phyloP scores from a whole-genome alignment of 495 filamentous ascomycete species.

The Penicillium samsonianum region DNA sequence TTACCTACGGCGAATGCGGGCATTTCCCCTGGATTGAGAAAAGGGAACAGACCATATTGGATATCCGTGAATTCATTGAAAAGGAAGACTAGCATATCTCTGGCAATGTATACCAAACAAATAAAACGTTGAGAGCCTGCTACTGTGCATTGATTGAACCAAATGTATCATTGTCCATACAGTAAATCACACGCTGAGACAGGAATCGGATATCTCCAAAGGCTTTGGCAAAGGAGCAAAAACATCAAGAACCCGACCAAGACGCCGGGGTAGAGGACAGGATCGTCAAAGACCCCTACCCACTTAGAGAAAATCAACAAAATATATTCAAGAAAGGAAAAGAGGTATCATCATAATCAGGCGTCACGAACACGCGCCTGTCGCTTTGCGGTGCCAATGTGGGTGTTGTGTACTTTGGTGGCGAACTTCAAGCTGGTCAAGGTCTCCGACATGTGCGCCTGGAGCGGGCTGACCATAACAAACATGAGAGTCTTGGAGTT shows the following conservation, averaged over 20 bases:
- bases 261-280: constrained; percentile 38
- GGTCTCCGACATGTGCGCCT: constrained; percentile 89
- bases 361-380: constrained; percentile 62
- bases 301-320: constrained; percentile 13
- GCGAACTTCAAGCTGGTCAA: constrained; percentile 96
- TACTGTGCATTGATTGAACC: constrained; percentile 24
- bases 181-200: constrained; percentile 26
- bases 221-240: constrained; percentile 14
- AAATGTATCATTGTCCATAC: constrained; percentile 20
- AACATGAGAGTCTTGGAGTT: constrained; percentile 99
- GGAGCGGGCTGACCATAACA: constrained; percentile 92
- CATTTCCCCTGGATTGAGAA: constrained; percentile 31
- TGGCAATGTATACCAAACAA: constrained; percentile 2
- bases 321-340: constrained; percentile 28
- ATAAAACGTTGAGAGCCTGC: constrained; percentile 5
- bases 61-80: constrained; percentile 21
- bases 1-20: constrained; percentile 24
- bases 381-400: constrained; percentile 83
- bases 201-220: constrained; percentile 18
- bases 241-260: constrained; percentile 19
- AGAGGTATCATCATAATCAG: constrained; percentile 38
- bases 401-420: constrained; percentile 89
- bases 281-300: constrained; percentile 36
- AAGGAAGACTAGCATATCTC: neutral
- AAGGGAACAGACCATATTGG: constrained; percentile 15